Base-by-base conservation (phyloP, 2,329 filamentous ascomycete genomes). In the Ceratocystis albifundus region DNA sequence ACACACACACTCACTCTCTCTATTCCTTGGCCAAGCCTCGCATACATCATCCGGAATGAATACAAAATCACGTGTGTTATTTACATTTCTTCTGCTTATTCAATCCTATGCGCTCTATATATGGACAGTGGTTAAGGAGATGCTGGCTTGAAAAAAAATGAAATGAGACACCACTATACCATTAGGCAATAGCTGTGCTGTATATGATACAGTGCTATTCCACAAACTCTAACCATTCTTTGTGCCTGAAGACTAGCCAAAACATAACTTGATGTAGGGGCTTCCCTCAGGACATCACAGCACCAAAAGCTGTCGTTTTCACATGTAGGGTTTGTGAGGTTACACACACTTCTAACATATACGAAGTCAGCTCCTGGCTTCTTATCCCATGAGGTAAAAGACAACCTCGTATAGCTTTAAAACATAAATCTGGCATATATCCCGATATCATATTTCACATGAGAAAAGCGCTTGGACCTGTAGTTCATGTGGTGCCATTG, bases 361-460 rank as follows among this genome's bases (percentile, higher is more conserved):
- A 41, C 12, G 36, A 41, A 41, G 36, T 41, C 36, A 41, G 36
- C 10, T 41, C 48, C 48, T 4, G 22, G 48, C 48, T 59, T 59
- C 15, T 4, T 30, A 17, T 25, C 25, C 53, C 28, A 59, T 20
- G 15, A 59, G 4, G 17, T 59, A 12, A 32, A 17, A 6, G 53
- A 30, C 53, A 12, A 59, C 17, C 2, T 36, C 25, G 3, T 59
- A n/a, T 25, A n/a, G 53, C 25, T 1, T 17, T 30, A 8, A 59
- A 30, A 36, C 25, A 59, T 32, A 8, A 3, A 32, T 30, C 53
- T 17, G 5, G 7, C 28, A 59, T 59, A 2, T 32, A 32, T 12
- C 28, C 4, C 53, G 53, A 15, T 20, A n/a, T 59, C 53, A 59
- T 32, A 25, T 59, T 25, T 59, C 53, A 59, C 53, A 59, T 59